phyloP scores from a whole-genome alignment of 176 grass and related monocot genomes.

The Secale cereale region DNA sequence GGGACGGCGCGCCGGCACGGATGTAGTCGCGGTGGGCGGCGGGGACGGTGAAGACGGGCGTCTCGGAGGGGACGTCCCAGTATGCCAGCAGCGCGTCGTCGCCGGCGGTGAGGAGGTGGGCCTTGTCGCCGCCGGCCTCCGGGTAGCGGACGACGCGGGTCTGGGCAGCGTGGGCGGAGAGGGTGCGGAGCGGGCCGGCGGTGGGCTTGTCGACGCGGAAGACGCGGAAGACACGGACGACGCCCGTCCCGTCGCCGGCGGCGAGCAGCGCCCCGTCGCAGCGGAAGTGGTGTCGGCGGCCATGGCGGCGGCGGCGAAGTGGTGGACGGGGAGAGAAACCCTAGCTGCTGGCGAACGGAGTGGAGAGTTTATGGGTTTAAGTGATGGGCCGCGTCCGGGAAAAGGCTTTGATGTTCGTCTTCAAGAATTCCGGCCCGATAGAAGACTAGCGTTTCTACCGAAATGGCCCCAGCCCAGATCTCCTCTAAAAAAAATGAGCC shows the following conservation, averaged over 20 bases:
- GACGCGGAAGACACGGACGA: constrained; percentile 82
- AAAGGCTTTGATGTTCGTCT: no score
- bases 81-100: constrained; percentile 74
- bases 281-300: constrained; percentile 61
- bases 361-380: not conserved
- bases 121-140: constrained; percentile 58
- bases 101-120: constrained; percentile 70
- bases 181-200: constrained; percentile 48
- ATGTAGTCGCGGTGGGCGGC: constrained; percentile 90
- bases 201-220: constrained; percentile 58
- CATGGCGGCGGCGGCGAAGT: no score
- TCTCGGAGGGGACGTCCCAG: constrained; percentile 87
- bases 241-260: constrained; percentile 57
- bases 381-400: not conserved
- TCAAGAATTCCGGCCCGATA: no score
- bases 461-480: no score
- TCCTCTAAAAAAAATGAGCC: no score
- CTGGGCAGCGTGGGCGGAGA: constrained; percentile 55
- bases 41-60: constrained; percentile 53
- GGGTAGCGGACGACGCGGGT: constrained; percentile 72
- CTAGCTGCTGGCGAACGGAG: not conserved
- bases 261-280: constrained; percentile 79
- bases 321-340: constrained; percentile 22
- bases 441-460: no score
- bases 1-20: constrained; percentile 66